These are phyloP conservation scores for Starmerella sirachaensis DNA, from an alignment of 805 yeast species.

Conservation along the genomic window DNA sequence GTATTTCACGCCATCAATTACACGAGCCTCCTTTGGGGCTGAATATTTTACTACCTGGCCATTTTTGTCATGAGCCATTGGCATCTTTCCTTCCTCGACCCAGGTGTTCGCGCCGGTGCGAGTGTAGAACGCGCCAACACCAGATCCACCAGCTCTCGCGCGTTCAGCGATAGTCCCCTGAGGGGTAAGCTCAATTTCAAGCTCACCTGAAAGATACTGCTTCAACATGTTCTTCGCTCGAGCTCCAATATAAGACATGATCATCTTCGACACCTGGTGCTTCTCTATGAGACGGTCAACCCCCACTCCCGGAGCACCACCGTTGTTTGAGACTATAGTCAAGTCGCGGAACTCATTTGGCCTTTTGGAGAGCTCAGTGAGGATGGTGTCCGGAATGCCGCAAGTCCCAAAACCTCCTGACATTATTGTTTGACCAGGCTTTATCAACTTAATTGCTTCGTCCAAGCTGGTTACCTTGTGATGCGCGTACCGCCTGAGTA, in stretches of 20 bases:
- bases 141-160: slow-evolving; percentile 38
- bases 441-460: slow-evolving; percentile 19
- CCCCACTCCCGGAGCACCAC: slow-evolving; percentile 37
- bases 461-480: slow-evolving; percentile 19
- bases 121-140: slow-evolving; percentile 40
- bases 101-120: slow-evolving; percentile 43
- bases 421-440: slow-evolving; percentile 29
- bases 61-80: slow-evolving; percentile 31
- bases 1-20: slow-evolving; percentile 34
- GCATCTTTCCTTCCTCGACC: slow-evolving; percentile 39
- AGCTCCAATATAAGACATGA: slow-evolving; percentile 38
- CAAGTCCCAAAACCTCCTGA: slow-evolving; percentile 41
- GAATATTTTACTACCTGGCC: slow-evolving; percentile 32
- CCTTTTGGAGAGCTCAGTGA: slow-evolving; percentile 30
- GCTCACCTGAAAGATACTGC: slow-evolving; percentile 33
- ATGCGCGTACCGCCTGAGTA: slow-evolving; percentile 6
- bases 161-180: slow-evolving; percentile 44
- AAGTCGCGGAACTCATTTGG: slow-evolving; percentile 29
- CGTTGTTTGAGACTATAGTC: slow-evolving; percentile 39
- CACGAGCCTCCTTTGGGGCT: slow-evolving; percentile 35
- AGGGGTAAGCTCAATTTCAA: slow-evolving; percentile 39
- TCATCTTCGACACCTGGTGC: slow-evolving; percentile 36
- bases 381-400: slow-evolving; percentile 38
- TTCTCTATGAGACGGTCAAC: slow-evolving; percentile 32
- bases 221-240: slow-evolving; percentile 33